A percentile compares a stretch with the other conserved stretches of the same genome.
These are phyloP conservation scores for Amanita inopinata DNA, from an alignment of 768 basidiomycete genomes.

Conservation along the genomic window DNA sequence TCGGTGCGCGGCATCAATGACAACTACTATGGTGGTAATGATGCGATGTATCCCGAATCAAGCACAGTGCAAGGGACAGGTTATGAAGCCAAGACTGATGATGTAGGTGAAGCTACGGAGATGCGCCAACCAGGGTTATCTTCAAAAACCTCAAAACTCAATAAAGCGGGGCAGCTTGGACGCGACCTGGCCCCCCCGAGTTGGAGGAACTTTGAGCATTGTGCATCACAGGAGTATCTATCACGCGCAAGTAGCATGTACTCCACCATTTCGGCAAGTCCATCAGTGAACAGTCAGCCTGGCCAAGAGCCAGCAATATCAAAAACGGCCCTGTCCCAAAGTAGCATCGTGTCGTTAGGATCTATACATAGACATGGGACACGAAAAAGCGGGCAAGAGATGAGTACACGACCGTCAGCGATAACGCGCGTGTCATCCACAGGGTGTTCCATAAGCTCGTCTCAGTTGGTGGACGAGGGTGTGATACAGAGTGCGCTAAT, in stretches of 20 bases:
- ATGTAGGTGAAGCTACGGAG: not conserved
- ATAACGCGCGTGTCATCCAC: conserved; percentile 8
- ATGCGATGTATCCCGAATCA: not conserved
- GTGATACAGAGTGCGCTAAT: conserved; percentile 10
- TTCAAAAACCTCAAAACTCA: conserved; percentile 11
- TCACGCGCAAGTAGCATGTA: conserved; percentile 19
- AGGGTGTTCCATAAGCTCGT: conserved; percentile 5
- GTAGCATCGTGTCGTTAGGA: not conserved
- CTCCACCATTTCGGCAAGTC: conserved; percentile 15
- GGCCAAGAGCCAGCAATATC: not conserved
- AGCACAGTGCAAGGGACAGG: not conserved
- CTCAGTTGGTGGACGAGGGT: conserved; percentile 1
- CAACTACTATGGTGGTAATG: conserved; percentile 1
- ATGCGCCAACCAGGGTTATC: conserved; percentile 11
- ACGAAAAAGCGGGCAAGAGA: not conserved
- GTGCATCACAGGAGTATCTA: conserved; percentile 7
- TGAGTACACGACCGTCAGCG: not conserved
- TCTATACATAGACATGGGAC: not conserved
- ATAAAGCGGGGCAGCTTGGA: conserved; percentile 9
- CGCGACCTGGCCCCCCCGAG: conserved; percentile 6
- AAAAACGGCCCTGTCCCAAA: not conserved
- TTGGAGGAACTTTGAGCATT: conserved; percentile 3
- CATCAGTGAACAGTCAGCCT: conserved; percentile 1
- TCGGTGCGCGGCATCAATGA: conserved; percentile 11
- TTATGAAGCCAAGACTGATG: not conserved